Base-by-base conservation (phyloP, 768 basidiomycete genomes). In the Mycena capillaripes region DNA sequence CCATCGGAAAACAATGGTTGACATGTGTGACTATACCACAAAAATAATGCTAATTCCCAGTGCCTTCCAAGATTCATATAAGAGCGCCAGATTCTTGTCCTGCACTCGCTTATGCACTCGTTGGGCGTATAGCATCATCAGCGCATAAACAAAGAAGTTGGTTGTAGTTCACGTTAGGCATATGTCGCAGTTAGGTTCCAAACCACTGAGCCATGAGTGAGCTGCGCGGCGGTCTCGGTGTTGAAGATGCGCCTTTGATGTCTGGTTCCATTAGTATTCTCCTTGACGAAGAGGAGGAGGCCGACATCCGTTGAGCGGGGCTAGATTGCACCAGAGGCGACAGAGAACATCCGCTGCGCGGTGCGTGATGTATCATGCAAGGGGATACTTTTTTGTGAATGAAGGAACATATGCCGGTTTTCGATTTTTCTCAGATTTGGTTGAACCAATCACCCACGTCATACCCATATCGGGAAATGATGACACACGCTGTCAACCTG, bases 171-270 rank as follows among this genome's bases (percentile, higher is more conserved):
- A 58, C 56, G 19, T 58, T 34, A 12, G 56, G 36, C 56, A 58
- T 58, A 32, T 58, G 59, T 10, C 36, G 59, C 23, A 61, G 23
- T 29, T 61, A 42, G 21, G 60, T 48, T 62, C 60, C 12, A 62
- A 48, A 1, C 60, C 44, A n/a, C 32, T 48, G 2, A 62, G 42
- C 60, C 60, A 62, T 2, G 60, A 62, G 32, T 62, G 17, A 62
- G 27, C 12, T 62, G 60, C 23, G 46, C 60, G 4, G 60, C 60
- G 4, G 68, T 76, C 30, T 76, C 76, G 7, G 71, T 73, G 58
- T 76, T 76, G 62, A 76, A 76, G 11, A 75, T 75, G 2, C 67
- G 59, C 19, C 66, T 73, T 19, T 53, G 53, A 44, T 72, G 69
- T 17, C 50, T 40, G 7, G 29, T 29, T 17, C 76, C 76, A 14